phyloP scores from a whole-genome alignment of 2,329 filamentous ascomycete genomes.

The Dothistroma septosporum region DNA sequence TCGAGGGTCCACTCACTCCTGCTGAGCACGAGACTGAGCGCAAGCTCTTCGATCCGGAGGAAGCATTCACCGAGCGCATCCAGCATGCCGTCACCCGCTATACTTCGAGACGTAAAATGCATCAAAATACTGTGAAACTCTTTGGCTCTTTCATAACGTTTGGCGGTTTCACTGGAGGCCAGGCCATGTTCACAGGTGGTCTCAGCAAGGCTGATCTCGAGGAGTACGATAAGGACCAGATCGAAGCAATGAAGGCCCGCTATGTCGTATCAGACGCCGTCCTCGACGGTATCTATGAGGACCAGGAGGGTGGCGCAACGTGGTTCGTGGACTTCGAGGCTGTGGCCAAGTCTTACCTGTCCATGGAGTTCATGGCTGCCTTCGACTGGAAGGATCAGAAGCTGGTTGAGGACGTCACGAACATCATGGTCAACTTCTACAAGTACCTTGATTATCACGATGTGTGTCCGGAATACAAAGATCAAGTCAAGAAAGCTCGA shows the following conservation, averaged over 20 bases:
- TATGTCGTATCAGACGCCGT: conserved; percentile 48
- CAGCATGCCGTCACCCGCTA: conserved; percentile 81
- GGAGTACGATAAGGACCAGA: conserved; percentile 49
- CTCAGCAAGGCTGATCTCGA: conserved; percentile 24
- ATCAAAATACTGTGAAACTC: conserved; percentile 56
- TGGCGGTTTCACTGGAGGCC: conserved; percentile 68
- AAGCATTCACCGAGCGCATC: conserved; percentile 61
- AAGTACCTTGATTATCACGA: conserved; percentile 81
- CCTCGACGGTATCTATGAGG: conserved; percentile 41
- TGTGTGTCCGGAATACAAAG: conserved; percentile 75
- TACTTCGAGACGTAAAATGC: conserved; percentile 69
- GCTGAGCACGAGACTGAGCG: conserved; percentile 63
- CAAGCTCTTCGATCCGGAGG: conserved; percentile 60
- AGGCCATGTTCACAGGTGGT: conserved; percentile 59
- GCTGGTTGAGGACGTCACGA: conserved; percentile 56
- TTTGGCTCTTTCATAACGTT: conserved; percentile 79
- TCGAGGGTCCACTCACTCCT: conserved; percentile 73
- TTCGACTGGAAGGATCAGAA: conserved; percentile 53
- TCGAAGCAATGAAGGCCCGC: conserved; percentile 53
- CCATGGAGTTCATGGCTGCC: conserved; percentile 33
- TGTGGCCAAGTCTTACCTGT: conserved; percentile 71
- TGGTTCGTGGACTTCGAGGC: conserved; percentile 79
- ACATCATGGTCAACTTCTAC: conserved; percentile 78
- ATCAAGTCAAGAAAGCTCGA: conserved; percentile 63
- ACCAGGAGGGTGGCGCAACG: conserved; percentile 40